Conservation (phyloP, 805 yeast genomes). For the Wickerhamiella sorbophila region DNA sequence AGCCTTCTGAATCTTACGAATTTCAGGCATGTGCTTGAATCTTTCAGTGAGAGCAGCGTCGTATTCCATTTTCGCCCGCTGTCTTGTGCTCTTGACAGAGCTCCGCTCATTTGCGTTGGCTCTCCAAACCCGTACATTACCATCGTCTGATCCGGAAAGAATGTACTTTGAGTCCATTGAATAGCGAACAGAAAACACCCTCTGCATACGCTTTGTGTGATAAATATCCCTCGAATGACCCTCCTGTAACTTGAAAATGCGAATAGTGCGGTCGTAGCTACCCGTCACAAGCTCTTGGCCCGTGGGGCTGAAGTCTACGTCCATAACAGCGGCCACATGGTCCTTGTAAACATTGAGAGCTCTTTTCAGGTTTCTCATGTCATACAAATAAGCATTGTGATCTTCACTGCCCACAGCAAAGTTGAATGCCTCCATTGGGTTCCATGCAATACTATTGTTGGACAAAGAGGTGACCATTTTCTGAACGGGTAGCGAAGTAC, state of each 20-base stretch:
- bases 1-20: conserved; percentile 76
- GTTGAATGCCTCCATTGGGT: conserved; percentile 93
- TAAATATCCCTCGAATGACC: conserved; percentile 94
- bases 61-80: conserved; percentile 74
- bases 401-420: conserved; percentile 91
- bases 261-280: conserved; percentile 82
- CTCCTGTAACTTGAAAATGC: conserved; percentile 58
- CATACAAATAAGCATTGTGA: conserved; percentile 88
- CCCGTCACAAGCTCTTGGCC: conserved; percentile 95
- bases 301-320: conserved; percentile 89
- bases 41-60: conserved; percentile 84
- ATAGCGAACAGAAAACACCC: conserved; percentile 68
- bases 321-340: conserved; percentile 92
- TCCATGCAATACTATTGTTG: conserved; percentile 83
- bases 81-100: conserved; percentile 62
- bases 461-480: conserved; percentile 71
- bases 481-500: conserved; percentile 86
- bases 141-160: conserved; percentile 87
- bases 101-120: conserved; percentile 73
- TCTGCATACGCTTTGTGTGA: conserved; percentile 97
- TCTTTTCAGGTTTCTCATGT: conserved; percentile 80
- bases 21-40: conserved; percentile 93
- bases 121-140: conserved; percentile 91
- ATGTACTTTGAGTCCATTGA: conserved; percentile 84
- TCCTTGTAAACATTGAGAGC: conserved; percentile 81